These are phyloP conservation scores for Trapa bicornis DNA, from an alignment of 345 rosid species.

Conservation along the genomic window DNA sequence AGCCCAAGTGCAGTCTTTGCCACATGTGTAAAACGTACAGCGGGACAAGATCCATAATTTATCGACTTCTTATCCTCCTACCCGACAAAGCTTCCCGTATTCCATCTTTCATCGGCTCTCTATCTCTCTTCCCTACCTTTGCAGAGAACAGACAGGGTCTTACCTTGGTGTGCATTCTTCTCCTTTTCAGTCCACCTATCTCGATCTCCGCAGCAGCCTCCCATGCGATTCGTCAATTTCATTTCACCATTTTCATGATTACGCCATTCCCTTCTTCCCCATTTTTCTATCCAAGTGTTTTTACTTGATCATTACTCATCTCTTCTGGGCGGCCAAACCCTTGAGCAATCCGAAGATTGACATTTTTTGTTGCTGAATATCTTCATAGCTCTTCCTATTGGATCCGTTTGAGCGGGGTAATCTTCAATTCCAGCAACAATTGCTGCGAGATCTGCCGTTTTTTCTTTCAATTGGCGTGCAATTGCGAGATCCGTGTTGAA, in stretches of 20 bases:
- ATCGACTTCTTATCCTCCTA: background rate
- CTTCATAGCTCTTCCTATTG: background rate
- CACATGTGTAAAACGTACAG: background rate
- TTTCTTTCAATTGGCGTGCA: background rate
- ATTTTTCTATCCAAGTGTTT: background rate
- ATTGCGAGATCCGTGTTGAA: slow-evolving; percentile 4
- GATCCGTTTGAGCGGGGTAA: background rate
- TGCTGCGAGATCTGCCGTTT: background rate
- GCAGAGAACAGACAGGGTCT: background rate
- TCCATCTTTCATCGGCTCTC: slow-evolving; percentile 14
- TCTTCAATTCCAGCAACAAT: slow-evolving; percentile 5
- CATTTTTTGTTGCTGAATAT: background rate
- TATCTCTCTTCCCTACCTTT: slow-evolving; percentile 1
- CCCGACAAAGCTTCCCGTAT: background rate
- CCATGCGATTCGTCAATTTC: background rate
- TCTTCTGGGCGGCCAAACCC: slow-evolving; percentile 3
- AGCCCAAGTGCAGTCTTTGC: background rate
- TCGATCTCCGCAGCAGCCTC: background rate
- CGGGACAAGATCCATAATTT: background rate
- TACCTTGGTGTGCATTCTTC: background rate
- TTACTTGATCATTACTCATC: background rate
- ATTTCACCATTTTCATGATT: background rate
- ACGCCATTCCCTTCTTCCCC: background rate
- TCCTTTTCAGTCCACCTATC: slow-evolving; percentile 4
- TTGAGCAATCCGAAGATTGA: background rate